Evolutionary conservation across 129 eudicot genomes (phyloP), one percentile per base, ranked within the genome.

Genomic region (Dittrichia graveolens): DNA sequence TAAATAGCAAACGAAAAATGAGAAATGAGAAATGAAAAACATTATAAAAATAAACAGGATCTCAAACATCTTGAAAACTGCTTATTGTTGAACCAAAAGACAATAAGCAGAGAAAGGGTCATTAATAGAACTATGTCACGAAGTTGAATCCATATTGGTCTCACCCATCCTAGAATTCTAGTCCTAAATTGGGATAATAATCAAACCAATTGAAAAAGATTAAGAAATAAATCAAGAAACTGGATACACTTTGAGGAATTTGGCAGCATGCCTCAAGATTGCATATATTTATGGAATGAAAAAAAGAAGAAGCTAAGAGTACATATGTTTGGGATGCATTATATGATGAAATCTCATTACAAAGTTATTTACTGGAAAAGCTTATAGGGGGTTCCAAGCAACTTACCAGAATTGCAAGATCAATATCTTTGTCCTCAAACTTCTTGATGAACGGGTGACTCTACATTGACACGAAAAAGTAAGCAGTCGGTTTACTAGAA

Each of bases 371-470:
- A 92, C 81, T 87, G 2, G 88, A 65, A 76, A 93, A 85, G 77
- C 80, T 93, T 67, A 84, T 84, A 47, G 96, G 98, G 18, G 96
- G 58, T 65, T 90, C 98, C 86, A 94, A 84, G 83, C 91, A 79
- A 60, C 83, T 87, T 13, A 94, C 92, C 57, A 94, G 84, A 69
- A 85, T 94, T 50, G 79, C 82, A 44, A 94, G 87, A 83, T 90
- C 93, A 69, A 90, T 84, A 80, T 94, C 98, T 73, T 94, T 94
- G 85, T 90, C 98, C 74, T 94, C 98, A 59, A 93, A 94, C 73
- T 90, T 94, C 81, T 90, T 84, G 88, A 94, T 85, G 81, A 94
- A 94, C 7, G 98, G 93, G 75, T 94, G 98, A 77, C 69, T 70
- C 98, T 92, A 82, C 43, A 59, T 45, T 35, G 41, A 65, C 56